A percentile compares a stretch with the other conserved stretches of the same genome.
Evolutionary conservation across 83 land plant species (phyloP).

Genomic region (Diphasiastrum complanatum): DNA sequence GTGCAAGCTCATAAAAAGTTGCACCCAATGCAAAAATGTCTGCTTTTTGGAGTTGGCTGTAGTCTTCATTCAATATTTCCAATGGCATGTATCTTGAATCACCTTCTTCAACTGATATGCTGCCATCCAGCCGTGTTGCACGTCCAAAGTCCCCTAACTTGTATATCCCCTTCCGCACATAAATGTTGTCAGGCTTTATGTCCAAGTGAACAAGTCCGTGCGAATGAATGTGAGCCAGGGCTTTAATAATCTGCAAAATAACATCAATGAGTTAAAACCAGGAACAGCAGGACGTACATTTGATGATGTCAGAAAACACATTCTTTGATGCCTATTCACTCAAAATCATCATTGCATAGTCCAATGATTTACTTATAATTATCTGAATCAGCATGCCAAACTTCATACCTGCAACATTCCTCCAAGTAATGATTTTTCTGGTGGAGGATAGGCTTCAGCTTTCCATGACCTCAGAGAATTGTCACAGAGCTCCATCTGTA

Average conservation of each 20-base stretch:
- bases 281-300: background rate
- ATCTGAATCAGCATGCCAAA: no score
- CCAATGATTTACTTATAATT: no score
- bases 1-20: slow-evolving; percentile 70
- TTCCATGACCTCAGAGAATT: slow-evolving; percentile 34
- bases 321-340: slow-evolving; percentile 2
- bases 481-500: slow-evolving; percentile 98
- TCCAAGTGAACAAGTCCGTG: slow-evolving; percentile 85
- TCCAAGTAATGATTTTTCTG: slow-evolving; percentile 46
- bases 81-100: slow-evolving; percentile 88
- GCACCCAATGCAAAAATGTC: slow-evolving; percentile 91
- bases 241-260: slow-evolving; percentile 62
- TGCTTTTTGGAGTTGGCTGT: slow-evolving; percentile 71
- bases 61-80: slow-evolving; percentile 78
- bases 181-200: slow-evolving; percentile 92
- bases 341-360: background rate
- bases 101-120: slow-evolving; percentile 75
- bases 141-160: slow-evolving; percentile 98
- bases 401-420: slow-evolving; percentile 77
- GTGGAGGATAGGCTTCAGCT: slow-evolving; percentile 13
- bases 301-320: no score
- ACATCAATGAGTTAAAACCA: slow-evolving; percentile 2
- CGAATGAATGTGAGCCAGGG: slow-evolving; percentile 63
- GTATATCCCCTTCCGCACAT: slow-evolving; percentile 53
- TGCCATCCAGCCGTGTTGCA: slow-evolving; percentile 61